Evolutionary conservation across 352 stramenopile species (phyloP).

Genomic region (Phytophthora macrochlamydospora): DNA sequence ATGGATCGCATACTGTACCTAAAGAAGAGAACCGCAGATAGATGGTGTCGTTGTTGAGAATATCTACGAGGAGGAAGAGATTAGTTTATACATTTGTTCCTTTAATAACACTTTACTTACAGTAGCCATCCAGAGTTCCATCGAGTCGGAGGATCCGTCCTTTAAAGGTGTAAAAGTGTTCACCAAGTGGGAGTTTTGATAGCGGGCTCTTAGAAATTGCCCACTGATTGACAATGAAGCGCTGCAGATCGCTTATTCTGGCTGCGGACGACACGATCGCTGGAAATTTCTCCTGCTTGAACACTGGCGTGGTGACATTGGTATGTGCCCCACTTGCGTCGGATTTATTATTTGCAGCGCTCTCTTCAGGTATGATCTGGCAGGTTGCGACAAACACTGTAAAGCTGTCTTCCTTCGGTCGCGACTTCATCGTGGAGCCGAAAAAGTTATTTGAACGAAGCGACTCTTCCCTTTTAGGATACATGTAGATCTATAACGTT

Average conservation of each 20-base stretch:
- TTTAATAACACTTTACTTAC: constrained; percentile 29
- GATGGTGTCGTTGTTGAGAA: constrained; percentile 72
- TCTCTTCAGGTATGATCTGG: constrained; percentile 34
- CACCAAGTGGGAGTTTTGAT: constrained; percentile 36
- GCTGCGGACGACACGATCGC: constrained; percentile 46
- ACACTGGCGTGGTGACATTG: constrained; percentile 23
- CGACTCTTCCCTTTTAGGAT: not conserved
- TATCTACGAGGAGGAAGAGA: constrained; percentile 38
- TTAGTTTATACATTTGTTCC: not conserved
- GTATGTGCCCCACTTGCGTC: constrained; percentile 4
- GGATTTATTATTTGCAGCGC: not conserved
- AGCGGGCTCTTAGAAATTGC: constrained; percentile 63
- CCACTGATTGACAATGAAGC: constrained; percentile 69
- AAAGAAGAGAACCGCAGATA: constrained; percentile 71
- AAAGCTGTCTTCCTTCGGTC: constrained; percentile 23
- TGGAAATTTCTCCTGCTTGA: constrained; percentile 66
- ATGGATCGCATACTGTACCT: constrained; percentile 70
- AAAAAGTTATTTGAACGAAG: not conserved
- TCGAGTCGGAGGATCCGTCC: constrained; percentile 68
- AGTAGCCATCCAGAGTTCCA: constrained; percentile 65
- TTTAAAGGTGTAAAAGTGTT: constrained; percentile 83
- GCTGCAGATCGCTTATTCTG: constrained; percentile 52
- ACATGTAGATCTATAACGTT: too few species aligned
- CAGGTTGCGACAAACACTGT: constrained; percentile 70
- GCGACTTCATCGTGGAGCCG: not conserved